Conservation (phyloP, 108 stramenopile genomes). For the Pseudonitzschia pungens region DNA sequence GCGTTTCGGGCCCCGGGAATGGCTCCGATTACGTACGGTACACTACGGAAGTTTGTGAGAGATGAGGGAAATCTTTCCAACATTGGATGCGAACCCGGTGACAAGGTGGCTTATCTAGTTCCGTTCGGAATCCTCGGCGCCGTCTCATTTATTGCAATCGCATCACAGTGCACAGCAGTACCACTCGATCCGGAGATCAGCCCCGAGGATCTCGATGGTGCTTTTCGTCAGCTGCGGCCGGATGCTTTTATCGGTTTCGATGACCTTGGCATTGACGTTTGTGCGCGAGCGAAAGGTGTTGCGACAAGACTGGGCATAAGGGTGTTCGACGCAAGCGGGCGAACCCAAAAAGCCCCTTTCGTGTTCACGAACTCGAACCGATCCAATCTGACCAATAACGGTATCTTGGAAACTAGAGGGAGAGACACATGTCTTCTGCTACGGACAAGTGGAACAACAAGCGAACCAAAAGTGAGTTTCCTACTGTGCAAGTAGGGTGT, state of each 20-base stretch:
- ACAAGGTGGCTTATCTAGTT: slow-evolving; percentile 16
- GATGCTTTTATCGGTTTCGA: slow-evolving; percentile 9
- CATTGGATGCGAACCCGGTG: not conserved
- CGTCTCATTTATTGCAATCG: slow-evolving; percentile 11
- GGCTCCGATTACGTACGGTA: slow-evolving; percentile 5
- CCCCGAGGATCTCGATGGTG: not conserved
- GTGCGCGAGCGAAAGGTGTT: not conserved
- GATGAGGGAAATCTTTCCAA: slow-evolving; percentile 8
- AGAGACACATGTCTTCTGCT: slow-evolving; percentile 26
- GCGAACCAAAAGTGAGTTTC: slow-evolving; percentile 23
- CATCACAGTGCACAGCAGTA: slow-evolving; percentile 13
- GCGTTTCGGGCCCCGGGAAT: slow-evolving; percentile 1
- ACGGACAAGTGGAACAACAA: slow-evolving; percentile 40
- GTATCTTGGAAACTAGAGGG: not conserved
- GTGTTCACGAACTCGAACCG: not conserved
- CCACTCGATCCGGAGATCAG: slow-evolving; percentile 18
- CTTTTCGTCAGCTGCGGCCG: slow-evolving; percentile 18
- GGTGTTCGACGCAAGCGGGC: not conserved
- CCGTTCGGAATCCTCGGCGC: slow-evolving; percentile 14
- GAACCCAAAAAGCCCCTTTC: not conserved
- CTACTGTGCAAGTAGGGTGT: not conserved
- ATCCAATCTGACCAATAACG: not conserved
- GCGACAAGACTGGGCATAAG: not conserved
- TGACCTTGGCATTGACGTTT: not conserved
- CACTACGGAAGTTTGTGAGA: slow-evolving; percentile 14